These are phyloP conservation scores for Apiospora kogelbergensis DNA, from an alignment of 2,329 filamentous ascomycete species.

Conservation along the genomic window DNA sequence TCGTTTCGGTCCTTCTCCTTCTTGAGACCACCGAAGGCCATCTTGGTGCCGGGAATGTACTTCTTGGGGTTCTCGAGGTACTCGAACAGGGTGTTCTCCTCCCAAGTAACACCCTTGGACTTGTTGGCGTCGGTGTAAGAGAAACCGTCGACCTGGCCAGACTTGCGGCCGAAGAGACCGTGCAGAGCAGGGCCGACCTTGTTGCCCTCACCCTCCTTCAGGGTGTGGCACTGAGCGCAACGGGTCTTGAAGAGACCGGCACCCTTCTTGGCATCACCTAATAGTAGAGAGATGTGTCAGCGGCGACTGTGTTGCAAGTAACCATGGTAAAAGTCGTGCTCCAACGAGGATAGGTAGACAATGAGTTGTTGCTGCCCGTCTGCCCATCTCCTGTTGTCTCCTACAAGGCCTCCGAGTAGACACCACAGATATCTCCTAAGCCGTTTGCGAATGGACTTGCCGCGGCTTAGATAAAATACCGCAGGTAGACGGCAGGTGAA, in stretches of 20 bases:
- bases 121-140: constrained; percentile 99
- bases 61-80: constrained; percentile 99
- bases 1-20: constrained; percentile 99
- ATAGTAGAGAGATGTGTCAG: constrained; percentile 14
- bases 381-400: background rate
- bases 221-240: constrained; percentile 97
- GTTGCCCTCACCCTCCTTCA: constrained; percentile 87
- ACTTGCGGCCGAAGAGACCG: constrained; percentile 97
- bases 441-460: background rate
- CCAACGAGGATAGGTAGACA: background rate
- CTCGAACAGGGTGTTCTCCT: constrained; percentile 82
- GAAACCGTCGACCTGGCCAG: constrained; percentile 87
- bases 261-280: constrained; percentile 94
- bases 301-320: background rate
- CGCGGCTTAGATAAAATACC: background rate
- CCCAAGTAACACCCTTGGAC: constrained; percentile 88
- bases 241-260: constrained; percentile 99
- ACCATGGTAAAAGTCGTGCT: background rate
- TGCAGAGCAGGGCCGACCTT: constrained; percentile 97
- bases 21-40: constrained; percentile 99
- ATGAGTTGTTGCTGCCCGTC: background rate
- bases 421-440: background rate
- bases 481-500: background rate
- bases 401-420: background rate
- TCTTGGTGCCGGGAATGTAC: constrained; percentile 99